A percentile compares a stretch with the other conserved stretches of the same genome.
Conservation (phyloP, 352 stramenopile genomes). For the Peronosclerospora sorghi region DNA sequence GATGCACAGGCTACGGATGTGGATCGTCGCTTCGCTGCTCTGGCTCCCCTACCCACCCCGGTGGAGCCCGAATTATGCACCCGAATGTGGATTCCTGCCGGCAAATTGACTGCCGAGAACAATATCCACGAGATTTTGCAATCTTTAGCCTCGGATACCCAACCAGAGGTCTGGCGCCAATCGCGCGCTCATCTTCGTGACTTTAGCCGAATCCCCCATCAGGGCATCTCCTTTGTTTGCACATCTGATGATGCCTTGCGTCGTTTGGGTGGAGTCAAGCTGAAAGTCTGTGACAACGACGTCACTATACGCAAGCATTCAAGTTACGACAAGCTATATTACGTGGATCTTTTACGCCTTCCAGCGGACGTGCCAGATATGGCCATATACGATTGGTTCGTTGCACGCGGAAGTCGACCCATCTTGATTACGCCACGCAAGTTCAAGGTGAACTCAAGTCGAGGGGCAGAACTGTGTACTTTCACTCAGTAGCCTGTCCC, state of each 20-base stretch:
- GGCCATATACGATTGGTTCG: background rate
- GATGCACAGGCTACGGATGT: slow-evolving; percentile 47
- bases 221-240: background rate
- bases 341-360: background rate
- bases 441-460: background rate
- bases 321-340: background rate
- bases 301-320: background rate
- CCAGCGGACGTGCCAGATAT: background rate
- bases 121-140: background rate
- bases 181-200: background rate
- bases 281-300: background rate
- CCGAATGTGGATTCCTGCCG: background rate
- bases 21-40: background rate
- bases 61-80: background rate
- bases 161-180: background rate
- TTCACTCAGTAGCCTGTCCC: background rate
- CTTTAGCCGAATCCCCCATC: background rate
- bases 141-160: background rate
- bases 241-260: background rate
- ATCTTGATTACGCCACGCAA: background rate
- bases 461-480: background rate
- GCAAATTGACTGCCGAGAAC: background rate
- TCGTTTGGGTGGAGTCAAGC: background rate
- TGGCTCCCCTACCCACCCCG: background rate
- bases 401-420: background rate